These are phyloP conservation scores for Suhomyces atakaporum DNA, from an alignment of 1,139 yeast species.

Conservation along the genomic window DNA sequence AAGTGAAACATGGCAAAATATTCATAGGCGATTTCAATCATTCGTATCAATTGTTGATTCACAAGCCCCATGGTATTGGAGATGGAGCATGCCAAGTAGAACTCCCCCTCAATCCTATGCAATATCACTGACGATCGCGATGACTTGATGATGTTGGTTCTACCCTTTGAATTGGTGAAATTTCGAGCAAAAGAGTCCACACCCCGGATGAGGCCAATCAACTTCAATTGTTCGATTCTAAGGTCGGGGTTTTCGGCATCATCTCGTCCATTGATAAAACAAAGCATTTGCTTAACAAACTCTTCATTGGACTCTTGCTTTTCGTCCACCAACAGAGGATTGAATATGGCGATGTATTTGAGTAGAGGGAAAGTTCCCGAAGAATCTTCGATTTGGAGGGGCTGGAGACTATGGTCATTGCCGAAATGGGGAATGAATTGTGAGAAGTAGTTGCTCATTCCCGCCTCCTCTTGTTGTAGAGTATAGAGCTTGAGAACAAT, in stretches of 20 bases:
- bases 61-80: slow-evolving; percentile 24
- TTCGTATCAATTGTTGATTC: slow-evolving; percentile 29
- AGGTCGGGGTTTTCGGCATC: slow-evolving; percentile 6
- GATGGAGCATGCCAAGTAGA: slow-evolving; percentile 32
- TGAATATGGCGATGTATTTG: slow-evolving; percentile 16
- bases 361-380: slow-evolving; percentile 9
- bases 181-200: slow-evolving; percentile 30
- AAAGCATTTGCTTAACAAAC: slow-evolving; percentile 31
- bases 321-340: slow-evolving; percentile 13
- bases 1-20: slow-evolving; percentile 33
- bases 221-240: slow-evolving; percentile 29
- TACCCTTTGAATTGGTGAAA: slow-evolving; percentile 16
- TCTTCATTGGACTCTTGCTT: slow-evolving; percentile 31
- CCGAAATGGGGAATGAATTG: slow-evolving; percentile 17
- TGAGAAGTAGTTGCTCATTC: slow-evolving; percentile 19
- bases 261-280: slow-evolving; percentile 25
- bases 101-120: slow-evolving; percentile 29
- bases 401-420: slow-evolving; percentile 4
- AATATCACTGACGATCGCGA: slow-evolving; percentile 31
- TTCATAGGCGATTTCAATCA: slow-evolving; percentile 26
- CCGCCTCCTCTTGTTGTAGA: no score
- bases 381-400: slow-evolving; percentile 3
- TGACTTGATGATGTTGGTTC: slow-evolving; percentile 28
- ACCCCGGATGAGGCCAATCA: slow-evolving; percentile 43
- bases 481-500: no score